Evolutionary conservation across 164 flowering plant species (phyloP), one percentile per base, ranked within the genome.

Genomic region (Tinospora cordifolia): DNA sequence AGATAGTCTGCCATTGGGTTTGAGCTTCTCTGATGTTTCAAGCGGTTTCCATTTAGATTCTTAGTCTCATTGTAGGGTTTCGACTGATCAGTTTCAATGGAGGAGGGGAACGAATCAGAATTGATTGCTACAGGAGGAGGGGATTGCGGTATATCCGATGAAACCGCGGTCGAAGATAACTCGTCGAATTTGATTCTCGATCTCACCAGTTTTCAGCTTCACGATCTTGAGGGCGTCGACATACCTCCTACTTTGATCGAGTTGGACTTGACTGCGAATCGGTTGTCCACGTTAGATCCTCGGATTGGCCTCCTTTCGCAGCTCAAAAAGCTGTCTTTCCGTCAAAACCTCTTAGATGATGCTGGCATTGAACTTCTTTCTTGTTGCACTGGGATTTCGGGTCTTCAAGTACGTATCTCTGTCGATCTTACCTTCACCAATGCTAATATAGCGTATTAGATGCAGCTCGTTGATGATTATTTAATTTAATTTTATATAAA

Each of bases 201-300:
- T 76, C 91, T 92, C 41, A 85, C 92, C 25, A 89, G 99, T 79
- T 90, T 2, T 69, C 97, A 94, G 78, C 93, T 94, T 67, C 97
- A 85, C 76, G 86, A 87, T 77, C 93, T 94, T 68, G 76, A 84
- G 63, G 89, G 87, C 22, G 75, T 94, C 62, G 90, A 94, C 65
- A 78, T 94, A 7, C 88, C 95, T 1, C 78, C 83, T 66, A 75
- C 40, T 62, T 80, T 94, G 41, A 81, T 81, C 74, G 97, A 92
- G 81, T 74, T 94, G 54, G 97, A 94, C 82, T 78, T 94, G 57
- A 90, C 97, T 5, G 87, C 91, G 5, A 94, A 94, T 69, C 91
- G 99, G 0, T 69, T 94, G 3, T 78, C 95, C 8, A 59, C 73
- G 12, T 66, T 94, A 57, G 99, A 94, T 77, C 72, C 89, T 47